These are phyloP conservation scores for Sanghuangporus sanghuang DNA, from an alignment of 1,284 basidiomycete genomes.

Conservation along the genomic window DNA sequence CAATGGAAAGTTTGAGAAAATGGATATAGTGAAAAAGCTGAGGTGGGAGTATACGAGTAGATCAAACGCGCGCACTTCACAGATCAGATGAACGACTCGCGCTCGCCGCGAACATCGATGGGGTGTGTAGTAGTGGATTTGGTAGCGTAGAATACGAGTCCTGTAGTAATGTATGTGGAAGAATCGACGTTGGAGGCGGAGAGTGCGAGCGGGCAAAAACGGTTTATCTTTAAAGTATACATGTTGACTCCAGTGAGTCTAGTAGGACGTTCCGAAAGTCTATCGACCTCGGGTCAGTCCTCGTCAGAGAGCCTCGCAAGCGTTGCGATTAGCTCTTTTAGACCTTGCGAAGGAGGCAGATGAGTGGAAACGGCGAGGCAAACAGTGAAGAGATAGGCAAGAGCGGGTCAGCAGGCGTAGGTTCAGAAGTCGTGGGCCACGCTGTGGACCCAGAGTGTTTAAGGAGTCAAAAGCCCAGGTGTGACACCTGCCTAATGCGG, in stretches of 20 bases:
- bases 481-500: background rate
- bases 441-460: background rate
- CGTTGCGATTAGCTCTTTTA: constrained; percentile 3
- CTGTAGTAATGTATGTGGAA: background rate
- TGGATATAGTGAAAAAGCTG: background rate
- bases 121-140: background rate
- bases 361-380: background rate
- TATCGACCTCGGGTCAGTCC: constrained; percentile 13
- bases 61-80: background rate
- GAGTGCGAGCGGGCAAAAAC: constrained; percentile 8
- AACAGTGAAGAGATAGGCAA: background rate
- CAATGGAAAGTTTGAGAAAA: background rate
- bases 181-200: constrained; percentile 6
- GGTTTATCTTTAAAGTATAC: constrained; percentile 12
- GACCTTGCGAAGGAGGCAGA: background rate
- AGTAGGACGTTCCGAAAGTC: constrained; percentile 15
- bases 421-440: background rate
- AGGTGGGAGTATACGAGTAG: constrained; percentile 2
- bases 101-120: constrained; percentile 15
- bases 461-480: background rate
- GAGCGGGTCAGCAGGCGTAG: background rate
- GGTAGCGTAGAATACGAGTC: background rate
- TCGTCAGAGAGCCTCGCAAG: constrained; percentile 13
- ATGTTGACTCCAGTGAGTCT: constrained; percentile 17
- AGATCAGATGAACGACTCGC: constrained; percentile 2